Conservation (phyloP, 1,139 yeast species). For the Yamadazyma diddensiae region DNA sequence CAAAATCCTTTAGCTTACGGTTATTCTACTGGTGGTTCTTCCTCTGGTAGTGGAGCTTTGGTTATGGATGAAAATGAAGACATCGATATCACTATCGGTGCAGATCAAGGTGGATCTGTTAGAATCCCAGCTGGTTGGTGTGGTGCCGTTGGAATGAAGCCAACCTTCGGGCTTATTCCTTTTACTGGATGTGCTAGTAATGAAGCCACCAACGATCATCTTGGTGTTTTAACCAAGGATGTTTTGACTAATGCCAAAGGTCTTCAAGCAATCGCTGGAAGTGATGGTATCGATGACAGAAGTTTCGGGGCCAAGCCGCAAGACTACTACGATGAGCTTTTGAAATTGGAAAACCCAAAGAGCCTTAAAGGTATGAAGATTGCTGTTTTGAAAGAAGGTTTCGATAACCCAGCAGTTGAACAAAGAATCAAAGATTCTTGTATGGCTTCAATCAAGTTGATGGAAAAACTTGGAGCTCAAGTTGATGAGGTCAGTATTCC, state of each 20-base stretch:
- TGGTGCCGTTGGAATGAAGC: constrained; percentile 15
- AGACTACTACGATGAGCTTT: constrained; percentile 40
- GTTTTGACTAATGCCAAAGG: constrained; percentile 29
- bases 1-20: constrained; percentile 15
- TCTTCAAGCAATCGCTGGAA: constrained; percentile 30
- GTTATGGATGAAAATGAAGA: constrained; percentile 12
- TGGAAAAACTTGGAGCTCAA: constrained; percentile 43
- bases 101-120: constrained; percentile 17
- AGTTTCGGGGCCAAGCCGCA: constrained; percentile 7
- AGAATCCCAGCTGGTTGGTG: constrained; percentile 16
- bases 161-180: constrained; percentile 16
- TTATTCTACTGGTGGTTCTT: constrained; percentile 15
- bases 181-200: constrained; percentile 16
- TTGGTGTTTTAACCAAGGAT: constrained; percentile 17
- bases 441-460: constrained; percentile 35
- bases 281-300: constrained; percentile 32
- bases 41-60: constrained; percentile 15
- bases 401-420: constrained; percentile 29
- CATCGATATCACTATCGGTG: constrained; percentile 15
- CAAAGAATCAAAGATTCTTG: constrained; percentile 22
- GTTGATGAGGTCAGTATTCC: constrained; percentile 34
- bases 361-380: constrained; percentile 47
- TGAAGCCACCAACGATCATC: constrained; percentile 16
- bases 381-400: constrained; percentile 30
- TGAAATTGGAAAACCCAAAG: constrained; percentile 22